Conservation (phyloP, 208 protist genomes). For the Trypanosoma caninum region DNA sequence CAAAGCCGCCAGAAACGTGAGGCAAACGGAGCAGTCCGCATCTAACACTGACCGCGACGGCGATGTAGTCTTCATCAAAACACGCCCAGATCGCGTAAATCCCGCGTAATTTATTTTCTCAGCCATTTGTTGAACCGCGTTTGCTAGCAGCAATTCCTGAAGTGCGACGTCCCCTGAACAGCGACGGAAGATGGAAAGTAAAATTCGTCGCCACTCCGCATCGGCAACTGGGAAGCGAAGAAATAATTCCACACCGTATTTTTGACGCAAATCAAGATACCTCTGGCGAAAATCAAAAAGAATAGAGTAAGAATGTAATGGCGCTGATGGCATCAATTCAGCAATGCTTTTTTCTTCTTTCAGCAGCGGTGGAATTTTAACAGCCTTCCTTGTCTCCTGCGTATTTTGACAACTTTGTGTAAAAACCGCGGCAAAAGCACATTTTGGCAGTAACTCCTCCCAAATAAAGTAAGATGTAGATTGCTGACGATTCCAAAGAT, state of each 20-base stretch:
- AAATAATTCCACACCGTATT: constrained; percentile 66
- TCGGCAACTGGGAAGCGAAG: constrained; percentile 39
- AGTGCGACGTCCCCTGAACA: constrained; percentile 30
- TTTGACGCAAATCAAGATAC: constrained; percentile 41
- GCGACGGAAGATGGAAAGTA: constrained; percentile 41
- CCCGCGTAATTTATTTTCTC: constrained; percentile 41
- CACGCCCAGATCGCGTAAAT: too few relatives aligned
- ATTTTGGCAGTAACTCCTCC: constrained; percentile 36
- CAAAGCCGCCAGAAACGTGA: background rate
- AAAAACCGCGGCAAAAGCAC: background rate
- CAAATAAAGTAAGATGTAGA: constrained; percentile 32
- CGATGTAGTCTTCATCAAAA: too few relatives aligned
- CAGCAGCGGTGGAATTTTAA: background rate
- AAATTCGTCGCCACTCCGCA: constrained; percentile 42
- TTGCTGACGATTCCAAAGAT: constrained; percentile 25
- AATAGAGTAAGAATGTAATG: background rate
- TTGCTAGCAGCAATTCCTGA: constrained; percentile 50
- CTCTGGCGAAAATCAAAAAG: constrained; percentile 17
- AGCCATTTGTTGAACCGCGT: constrained; percentile 57
- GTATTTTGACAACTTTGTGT: constrained; percentile 1
- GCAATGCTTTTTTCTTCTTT: constrained; percentile 1
- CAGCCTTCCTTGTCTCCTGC: background rate
- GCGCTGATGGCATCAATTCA: background rate
- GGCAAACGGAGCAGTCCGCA: background rate
- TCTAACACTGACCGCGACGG: too few relatives aligned